Conservation (phyloP, 208 protist genomes). For the Lotmaria passim region DNA sequence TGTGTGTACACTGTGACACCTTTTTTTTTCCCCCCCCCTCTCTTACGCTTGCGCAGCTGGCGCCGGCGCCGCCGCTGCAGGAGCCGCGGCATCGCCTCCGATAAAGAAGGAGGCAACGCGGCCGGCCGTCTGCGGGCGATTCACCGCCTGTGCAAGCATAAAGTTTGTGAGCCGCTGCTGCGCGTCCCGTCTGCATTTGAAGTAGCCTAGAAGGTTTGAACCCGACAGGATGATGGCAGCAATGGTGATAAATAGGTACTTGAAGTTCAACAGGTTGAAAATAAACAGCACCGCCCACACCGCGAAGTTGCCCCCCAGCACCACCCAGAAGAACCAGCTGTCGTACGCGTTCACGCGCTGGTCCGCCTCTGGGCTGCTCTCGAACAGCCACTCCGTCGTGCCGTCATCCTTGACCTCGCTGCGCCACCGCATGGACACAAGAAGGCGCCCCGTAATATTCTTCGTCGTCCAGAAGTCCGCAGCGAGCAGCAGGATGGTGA, state of each 20-base stretch:
- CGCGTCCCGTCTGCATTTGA: constrained; percentile 86
- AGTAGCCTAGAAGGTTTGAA: constrained; percentile 81
- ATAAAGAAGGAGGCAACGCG: constrained; percentile 46
- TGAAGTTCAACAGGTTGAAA: constrained; percentile 73
- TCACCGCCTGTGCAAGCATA: constrained; percentile 57
- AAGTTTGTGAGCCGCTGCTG: constrained; percentile 63
- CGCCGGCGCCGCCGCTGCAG: background rate
- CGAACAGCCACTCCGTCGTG: constrained; percentile 92
- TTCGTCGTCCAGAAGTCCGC: constrained; percentile 96
- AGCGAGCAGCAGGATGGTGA: constrained; percentile 86
- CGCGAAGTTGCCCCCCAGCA: constrained; percentile 46
- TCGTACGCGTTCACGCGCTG: constrained; percentile 78
- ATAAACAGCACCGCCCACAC: constrained; percentile 73
- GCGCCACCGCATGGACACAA: constrained; percentile 95
- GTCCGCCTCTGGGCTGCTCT: constrained; percentile 78
- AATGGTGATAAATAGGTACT: constrained; percentile 66
- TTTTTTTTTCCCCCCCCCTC: background rate
- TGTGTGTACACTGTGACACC: background rate
- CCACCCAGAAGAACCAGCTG: constrained; percentile 87
- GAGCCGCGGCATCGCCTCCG: background rate
- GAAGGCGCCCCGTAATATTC: constrained; percentile 94
- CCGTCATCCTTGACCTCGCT: constrained; percentile 95
- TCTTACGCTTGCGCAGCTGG: background rate
- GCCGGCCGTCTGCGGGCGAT: constrained; percentile 50
- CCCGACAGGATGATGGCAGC: constrained; percentile 61